Percentiles rank a stretch among this genome's conserved stretches.
Evolutionary conservation across 495 filamentous ascomycete genomes (phyloP).

Genomic region (Neurospora cerealis): DNA sequence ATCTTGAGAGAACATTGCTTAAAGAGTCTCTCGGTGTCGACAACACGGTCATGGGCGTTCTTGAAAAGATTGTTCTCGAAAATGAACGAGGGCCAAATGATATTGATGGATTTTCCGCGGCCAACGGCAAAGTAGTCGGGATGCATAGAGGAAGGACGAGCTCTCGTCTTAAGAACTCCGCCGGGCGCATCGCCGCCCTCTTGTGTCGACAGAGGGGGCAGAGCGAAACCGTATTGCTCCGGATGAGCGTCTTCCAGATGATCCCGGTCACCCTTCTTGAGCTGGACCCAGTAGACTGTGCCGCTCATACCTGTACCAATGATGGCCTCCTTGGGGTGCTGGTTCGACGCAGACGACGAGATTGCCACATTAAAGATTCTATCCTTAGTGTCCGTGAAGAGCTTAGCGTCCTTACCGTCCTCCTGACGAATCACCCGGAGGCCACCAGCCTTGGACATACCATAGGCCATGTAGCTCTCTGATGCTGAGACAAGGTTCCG

Average conservation of each 20-base stretch:
- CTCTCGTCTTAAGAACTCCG: slow-evolving; percentile 90
- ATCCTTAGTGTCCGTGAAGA: slow-evolving; percentile 80
- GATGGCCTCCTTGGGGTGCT: slow-evolving; percentile 57
- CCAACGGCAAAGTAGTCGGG: slow-evolving; percentile 90
- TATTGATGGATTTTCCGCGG: slow-evolving; percentile 87
- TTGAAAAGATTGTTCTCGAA: slow-evolving; percentile 60
- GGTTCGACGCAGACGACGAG: slow-evolving; percentile 46
- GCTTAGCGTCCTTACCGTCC: slow-evolving; percentile 76
- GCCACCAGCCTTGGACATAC: slow-evolving; percentile 82
- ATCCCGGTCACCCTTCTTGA: slow-evolving; percentile 61
- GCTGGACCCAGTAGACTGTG: slow-evolving; percentile 81
- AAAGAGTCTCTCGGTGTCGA: slow-evolving; percentile 78
- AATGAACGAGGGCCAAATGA: slow-evolving; percentile 74
- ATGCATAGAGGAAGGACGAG: slow-evolving; percentile 76
- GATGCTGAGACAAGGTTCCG: slow-evolving; percentile 83
- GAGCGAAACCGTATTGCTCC: slow-evolving; percentile 67
- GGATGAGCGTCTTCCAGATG: slow-evolving; percentile 59
- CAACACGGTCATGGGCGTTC: slow-evolving; percentile 57
- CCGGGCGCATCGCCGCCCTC: slow-evolving; percentile 68
- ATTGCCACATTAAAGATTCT: slow-evolving; percentile 90
- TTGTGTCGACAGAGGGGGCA: slow-evolving; percentile 66
- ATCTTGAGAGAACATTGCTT: slow-evolving; percentile 81
- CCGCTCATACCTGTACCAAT: slow-evolving; percentile 90
- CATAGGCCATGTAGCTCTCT: slow-evolving; percentile 87
- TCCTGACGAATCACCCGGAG: slow-evolving; percentile 89